Conservation (phyloP, 352 stramenopile genomes). For the Pythium monospermum region DNA sequence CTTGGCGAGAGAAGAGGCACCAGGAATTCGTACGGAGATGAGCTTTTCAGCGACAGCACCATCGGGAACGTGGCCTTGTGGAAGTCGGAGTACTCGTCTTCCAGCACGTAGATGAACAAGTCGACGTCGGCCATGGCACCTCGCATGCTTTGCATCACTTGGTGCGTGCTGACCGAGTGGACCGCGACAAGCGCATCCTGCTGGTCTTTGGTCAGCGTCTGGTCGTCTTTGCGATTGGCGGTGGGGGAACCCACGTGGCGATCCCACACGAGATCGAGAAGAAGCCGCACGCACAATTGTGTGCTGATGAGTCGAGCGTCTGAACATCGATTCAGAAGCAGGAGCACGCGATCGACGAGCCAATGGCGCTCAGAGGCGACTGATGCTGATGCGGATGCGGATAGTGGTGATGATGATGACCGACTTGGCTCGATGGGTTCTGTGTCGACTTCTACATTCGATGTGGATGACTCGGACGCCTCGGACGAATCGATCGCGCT, state of each 20-base stretch:
- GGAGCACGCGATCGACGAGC: conserved; percentile 45
- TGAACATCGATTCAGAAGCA: conserved; percentile 39
- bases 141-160: conserved; percentile 83
- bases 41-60: conserved; percentile 47
- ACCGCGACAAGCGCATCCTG: conserved; percentile 37
- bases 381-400: background rate
- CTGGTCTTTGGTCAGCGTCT: conserved; percentile 10
- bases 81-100: conserved; percentile 61
- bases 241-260: background rate
- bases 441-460: conserved; percentile 1
- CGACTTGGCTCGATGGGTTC: background rate
- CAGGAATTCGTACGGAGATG: conserved; percentile 65
- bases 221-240: background rate
- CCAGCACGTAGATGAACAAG: conserved; percentile 75
- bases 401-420: background rate
- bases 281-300: conserved; percentile 43
- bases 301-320: conserved; percentile 50
- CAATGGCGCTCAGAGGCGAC: conserved; percentile 33
- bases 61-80: conserved; percentile 42
- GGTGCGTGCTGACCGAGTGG: conserved; percentile 59
- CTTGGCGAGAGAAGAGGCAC: conserved; percentile 30
- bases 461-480: conserved; percentile 7
- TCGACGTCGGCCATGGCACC: conserved; percentile 73
- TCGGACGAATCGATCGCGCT: conserved; percentile 3
- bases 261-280: conserved; percentile 58